These are phyloP conservation scores for Ophiostoma montium DNA, from an alignment of 2,329 filamentous ascomycete genomes.

Conservation along the genomic window DNA sequence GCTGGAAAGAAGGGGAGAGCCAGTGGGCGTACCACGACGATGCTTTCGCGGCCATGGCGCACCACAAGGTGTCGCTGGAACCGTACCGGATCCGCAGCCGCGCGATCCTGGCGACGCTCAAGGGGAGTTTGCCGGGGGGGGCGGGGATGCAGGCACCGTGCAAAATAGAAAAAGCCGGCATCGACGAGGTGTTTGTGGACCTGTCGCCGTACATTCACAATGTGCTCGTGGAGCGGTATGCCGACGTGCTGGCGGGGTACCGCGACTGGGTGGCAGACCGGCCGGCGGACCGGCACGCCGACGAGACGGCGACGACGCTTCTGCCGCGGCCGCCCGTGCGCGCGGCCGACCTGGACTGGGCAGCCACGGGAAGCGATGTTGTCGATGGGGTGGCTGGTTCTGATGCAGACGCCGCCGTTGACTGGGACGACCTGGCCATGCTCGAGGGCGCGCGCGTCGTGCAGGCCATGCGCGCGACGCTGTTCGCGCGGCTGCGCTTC, in stretches of 20 bases:
- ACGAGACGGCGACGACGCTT: conserved; percentile 57
- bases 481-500: conserved; percentile 62
- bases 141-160: conserved; percentile 21
- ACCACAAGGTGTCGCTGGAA: conserved; percentile 88
- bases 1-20: conserved; percentile 82
- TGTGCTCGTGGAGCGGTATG: conserved; percentile 60
- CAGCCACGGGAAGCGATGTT: conserved; percentile 8
- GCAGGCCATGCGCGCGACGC: conserved; percentile 52
- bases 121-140: conserved; percentile 48
- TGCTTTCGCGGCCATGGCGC: conserved; percentile 63
- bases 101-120: conserved; percentile 67
- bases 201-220: conserved; percentile 72
- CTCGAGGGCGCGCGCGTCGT: conserved; percentile 82
- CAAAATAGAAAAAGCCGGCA: conserved; percentile 79
- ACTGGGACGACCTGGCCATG: conserved; percentile 92
- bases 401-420: conserved; percentile 32
- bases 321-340: conserved; percentile 49
- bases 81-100: conserved; percentile 78
- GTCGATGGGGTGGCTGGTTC: conserved; percentile 4
- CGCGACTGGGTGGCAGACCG: no score
- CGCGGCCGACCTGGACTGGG: conserved; percentile 10
- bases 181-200: conserved; percentile 94
- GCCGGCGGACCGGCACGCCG: conserved; percentile 34
- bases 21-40: conserved; percentile 85
- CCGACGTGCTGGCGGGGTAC: conserved; percentile 42